Conservation (phyloP, 108 stramenopile species). For the Conticribra weissflogii region DNA sequence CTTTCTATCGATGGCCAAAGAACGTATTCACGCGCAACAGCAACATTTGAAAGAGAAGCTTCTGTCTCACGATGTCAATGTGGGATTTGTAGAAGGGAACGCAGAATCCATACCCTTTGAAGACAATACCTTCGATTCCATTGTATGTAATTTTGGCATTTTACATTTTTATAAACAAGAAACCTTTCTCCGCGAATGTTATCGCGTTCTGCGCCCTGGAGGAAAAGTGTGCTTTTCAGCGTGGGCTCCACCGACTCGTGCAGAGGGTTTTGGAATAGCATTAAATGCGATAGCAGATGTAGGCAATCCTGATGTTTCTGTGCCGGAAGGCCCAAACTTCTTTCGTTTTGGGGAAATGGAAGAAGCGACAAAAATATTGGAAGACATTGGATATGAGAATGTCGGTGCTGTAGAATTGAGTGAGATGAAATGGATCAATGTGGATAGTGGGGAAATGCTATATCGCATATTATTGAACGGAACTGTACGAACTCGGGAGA, state of each 20-base stretch:
- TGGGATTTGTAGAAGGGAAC: slow-evolving; percentile 47
- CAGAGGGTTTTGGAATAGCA: slow-evolving; percentile 48
- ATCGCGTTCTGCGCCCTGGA: slow-evolving; percentile 46
- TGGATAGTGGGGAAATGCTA: slow-evolving; percentile 37
- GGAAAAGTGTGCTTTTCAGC: slow-evolving; percentile 50
- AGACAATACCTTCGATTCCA: slow-evolving; percentile 43
- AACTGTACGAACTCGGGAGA: slow-evolving; percentile 47
- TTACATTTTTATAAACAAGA: slow-evolving; percentile 49
- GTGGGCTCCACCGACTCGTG: slow-evolving; percentile 44
- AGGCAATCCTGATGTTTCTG: slow-evolving; percentile 48
- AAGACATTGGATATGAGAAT: slow-evolving; percentile 39
- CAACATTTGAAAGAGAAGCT: slow-evolving; percentile 12
- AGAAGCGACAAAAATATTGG: slow-evolving; percentile 24
- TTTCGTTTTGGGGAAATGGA: slow-evolving; percentile 45
- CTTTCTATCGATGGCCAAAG: slow-evolving; percentile 44
- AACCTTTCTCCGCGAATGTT: slow-evolving; percentile 41
- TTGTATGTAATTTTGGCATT: slow-evolving; percentile 52
- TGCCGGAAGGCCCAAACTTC: slow-evolving; percentile 56
- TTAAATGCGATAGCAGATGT: slow-evolving; percentile 41
- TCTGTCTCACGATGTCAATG: slow-evolving; percentile 21
- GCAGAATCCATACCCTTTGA: slow-evolving; percentile 47
- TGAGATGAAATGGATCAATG: slow-evolving; percentile 55
- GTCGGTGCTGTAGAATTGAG: slow-evolving; percentile 38
- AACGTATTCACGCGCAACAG: slow-evolving; percentile 36
- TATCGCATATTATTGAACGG: slow-evolving; percentile 47